Conservation (phyloP, 768 basidiomycete species). For the Amanita exitialis region DNA sequence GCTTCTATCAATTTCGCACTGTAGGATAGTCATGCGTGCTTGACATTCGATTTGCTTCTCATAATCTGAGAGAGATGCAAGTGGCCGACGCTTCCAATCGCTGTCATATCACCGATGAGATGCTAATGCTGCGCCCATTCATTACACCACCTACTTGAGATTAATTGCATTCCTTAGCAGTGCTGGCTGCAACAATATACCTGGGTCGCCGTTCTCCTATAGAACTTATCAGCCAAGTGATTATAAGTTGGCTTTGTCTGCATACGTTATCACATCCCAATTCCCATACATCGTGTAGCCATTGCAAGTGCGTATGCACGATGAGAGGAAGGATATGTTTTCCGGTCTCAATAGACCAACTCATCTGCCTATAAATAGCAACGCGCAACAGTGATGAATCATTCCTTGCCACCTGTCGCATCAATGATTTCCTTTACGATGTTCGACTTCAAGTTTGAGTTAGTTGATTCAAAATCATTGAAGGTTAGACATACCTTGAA, state of each 20-base stretch:
- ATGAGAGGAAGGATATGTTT: slow-evolving; percentile 23
- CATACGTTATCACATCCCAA: slow-evolving; percentile 10
- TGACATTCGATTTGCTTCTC: slow-evolving; percentile 26
- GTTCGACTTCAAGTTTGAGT: not conserved
- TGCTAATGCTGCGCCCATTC: not conserved
- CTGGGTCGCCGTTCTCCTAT: slow-evolving; percentile 22
- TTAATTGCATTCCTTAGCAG: slow-evolving; percentile 26
- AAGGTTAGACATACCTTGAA: not conserved
- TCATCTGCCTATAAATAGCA: slow-evolving; percentile 44
- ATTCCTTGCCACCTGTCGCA: slow-evolving; percentile 5
- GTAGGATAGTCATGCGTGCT: slow-evolving; percentile 25
- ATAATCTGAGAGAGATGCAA: slow-evolving; percentile 30
- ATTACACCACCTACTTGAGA: slow-evolving; percentile 26
- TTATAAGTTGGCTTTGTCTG: slow-evolving; percentile 6
- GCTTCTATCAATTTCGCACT: slow-evolving; percentile 24
- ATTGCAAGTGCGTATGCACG: slow-evolving; percentile 29
- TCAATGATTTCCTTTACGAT: slow-evolving; percentile 6
- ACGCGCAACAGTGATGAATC: slow-evolving; percentile 32
- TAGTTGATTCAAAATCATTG: slow-evolving; percentile 1
- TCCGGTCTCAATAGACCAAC: slow-evolving; percentile 35
- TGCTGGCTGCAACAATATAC: slow-evolving; percentile 33
- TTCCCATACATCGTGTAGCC: slow-evolving; percentile 45
- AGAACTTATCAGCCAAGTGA: not conserved
- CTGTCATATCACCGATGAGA: slow-evolving; percentile 18
- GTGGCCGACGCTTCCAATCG: slow-evolving; percentile 27